phyloP scores from a whole-genome alignment of 2,329 filamentous ascomycete species.

The Fusarium poae region DNA sequence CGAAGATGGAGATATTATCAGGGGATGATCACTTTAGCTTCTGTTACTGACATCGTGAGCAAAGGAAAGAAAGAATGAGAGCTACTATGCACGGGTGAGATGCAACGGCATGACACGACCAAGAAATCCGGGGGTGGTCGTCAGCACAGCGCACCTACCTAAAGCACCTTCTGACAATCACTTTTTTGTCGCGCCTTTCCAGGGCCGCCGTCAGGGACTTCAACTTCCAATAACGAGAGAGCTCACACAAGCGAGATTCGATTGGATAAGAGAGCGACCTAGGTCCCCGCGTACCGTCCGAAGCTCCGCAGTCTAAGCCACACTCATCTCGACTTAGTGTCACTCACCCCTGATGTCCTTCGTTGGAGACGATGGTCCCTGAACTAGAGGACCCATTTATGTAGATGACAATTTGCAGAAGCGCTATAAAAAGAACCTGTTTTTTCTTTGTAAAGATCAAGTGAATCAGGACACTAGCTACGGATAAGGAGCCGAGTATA shows the following conservation, averaged over 20 bases:
- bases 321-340: conserved; percentile 36
- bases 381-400: conserved; percentile 8
- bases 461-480: background rate
- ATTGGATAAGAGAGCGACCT: conserved; percentile 23
- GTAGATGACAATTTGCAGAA: conserved; percentile 31
- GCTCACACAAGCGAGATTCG: conserved; percentile 8
- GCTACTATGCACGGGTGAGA: conserved; percentile 33
- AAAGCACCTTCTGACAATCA: conserved; percentile 31
- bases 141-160: conserved; percentile 31
- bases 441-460: conserved; percentile 1
- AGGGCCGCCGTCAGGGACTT: conserved; percentile 35
- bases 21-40: conserved; percentile 24
- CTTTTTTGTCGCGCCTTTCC: conserved; percentile 34
- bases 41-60: conserved; percentile 41
- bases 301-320: conserved; percentile 45
- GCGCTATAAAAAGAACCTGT: conserved; percentile 33
- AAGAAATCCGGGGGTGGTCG: conserved; percentile 39
- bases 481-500: background rate
- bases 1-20: conserved; percentile 19
- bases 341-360: conserved; percentile 20
- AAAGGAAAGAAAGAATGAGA: conserved; percentile 14
- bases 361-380: conserved; percentile 11
- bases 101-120: conserved; percentile 31
- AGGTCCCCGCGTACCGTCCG: conserved; percentile 39
- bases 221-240: conserved; percentile 27